Conservation (phyloP, 257 asterid species). For the Anisodus acutangulus region DNA sequence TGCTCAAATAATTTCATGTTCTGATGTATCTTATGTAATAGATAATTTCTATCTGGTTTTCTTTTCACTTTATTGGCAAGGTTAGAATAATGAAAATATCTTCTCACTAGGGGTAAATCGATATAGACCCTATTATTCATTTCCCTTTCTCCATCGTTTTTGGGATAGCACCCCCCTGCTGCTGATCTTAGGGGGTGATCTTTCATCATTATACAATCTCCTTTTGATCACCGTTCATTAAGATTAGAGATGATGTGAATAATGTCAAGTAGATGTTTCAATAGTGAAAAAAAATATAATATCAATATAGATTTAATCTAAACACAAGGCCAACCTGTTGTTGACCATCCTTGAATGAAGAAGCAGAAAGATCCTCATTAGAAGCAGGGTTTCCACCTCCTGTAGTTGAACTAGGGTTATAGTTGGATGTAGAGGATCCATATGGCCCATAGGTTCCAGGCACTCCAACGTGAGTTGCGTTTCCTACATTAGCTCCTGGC, state of each 20-base stretch:
- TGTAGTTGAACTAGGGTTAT: conserved; percentile 57
- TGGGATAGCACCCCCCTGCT: conserved; percentile 57
- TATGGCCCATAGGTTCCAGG: conserved; percentile 80
- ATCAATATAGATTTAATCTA: conserved; percentile 62
- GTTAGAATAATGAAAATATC: conserved; percentile 15
- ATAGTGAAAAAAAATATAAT: conserved; percentile 65
- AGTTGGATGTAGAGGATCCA: conserved; percentile 67
- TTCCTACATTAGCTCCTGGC: conserved; percentile 74
- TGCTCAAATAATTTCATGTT: background rate
- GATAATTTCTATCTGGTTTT: background rate
- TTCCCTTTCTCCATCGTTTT: conserved; percentile 46
- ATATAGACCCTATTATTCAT: conserved; percentile 41
- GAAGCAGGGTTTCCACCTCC: conserved; percentile 67
- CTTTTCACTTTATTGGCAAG: conserved; percentile 10
- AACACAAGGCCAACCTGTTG: conserved; percentile 72
- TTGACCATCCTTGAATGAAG: conserved; percentile 75
- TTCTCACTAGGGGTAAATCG: conserved; percentile 57
- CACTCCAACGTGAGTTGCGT: conserved; percentile 60
- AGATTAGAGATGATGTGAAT: conserved; percentile 14
- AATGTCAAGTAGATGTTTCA: conserved; percentile 4
- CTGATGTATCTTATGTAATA: background rate
- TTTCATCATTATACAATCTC: background rate
- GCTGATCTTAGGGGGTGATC: background rate
- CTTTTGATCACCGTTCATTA: background rate
- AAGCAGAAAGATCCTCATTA: conserved; percentile 66